Base-by-base conservation (phyloP, 2,329 filamentous ascomycete species). In the Colletotrichum truncatum region DNA sequence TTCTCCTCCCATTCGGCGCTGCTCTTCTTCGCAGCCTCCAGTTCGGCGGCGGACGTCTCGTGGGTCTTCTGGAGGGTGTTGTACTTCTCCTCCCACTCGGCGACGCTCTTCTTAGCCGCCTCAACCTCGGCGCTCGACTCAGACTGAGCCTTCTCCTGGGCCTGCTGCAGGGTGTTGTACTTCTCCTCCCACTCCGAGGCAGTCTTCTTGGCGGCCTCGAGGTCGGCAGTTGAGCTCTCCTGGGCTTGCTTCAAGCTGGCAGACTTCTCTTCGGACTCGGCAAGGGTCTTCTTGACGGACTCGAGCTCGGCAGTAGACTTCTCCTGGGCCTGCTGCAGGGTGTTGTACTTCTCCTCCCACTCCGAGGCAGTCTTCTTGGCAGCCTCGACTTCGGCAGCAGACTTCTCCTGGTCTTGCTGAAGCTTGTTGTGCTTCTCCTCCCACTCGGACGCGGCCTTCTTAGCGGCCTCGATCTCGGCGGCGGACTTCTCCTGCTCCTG, bases 1-100 rank as follows among this genome's bases (percentile, higher is more conserved):
- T 77, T 77, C 62, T 76, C 74, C 60, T 75, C 60, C 8, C 72
- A 71, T 21, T 75, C 56, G 28, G 45, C 67, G 43, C 30, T 16
- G n/a, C 36, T 60, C 52, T 63, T 52, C 59, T 64, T 67, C 30
- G 61, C 62, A 21, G 68, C 64, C 63, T 74, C 74, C 38, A 71
- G 21, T 32, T 63, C 53, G 7, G 53, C 41, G n/a, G 14, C 32
- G 21, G 39, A 57, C 18, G 36, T 48, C 45, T 67, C 64, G 14
- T 51, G 51, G 18, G 59, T 21, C 28, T 61, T 7, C 54, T 74
- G 66, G 4, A 74, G 56, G 4, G n/a, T n/a, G n/a, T n/a, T n/a
- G n/a, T n/a, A n/a, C n/a, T n/a, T n/a, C n/a, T n/a, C n/a, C n/a
- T n/a, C 58, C 7, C 72, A 71, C 18, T 74, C 53, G 30, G 39